phyloP scores from a whole-genome alignment of 352 stramenopile species.

The Phytophthora syringae region DNA sequence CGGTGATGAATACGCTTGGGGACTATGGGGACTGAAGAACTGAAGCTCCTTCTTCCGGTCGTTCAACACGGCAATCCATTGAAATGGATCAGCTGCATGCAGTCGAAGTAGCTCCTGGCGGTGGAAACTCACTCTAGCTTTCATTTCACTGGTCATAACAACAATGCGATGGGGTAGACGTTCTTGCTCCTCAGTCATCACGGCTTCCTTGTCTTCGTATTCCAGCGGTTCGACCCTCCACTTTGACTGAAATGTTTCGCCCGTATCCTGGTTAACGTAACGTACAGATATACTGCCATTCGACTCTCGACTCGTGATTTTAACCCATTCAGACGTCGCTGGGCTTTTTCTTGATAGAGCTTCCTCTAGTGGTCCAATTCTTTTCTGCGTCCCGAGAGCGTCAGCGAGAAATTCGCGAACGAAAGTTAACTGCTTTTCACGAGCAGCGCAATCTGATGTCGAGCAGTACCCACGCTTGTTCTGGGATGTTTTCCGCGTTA shows the following conservation, averaged over 20 bases:
- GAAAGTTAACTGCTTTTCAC: conserved; percentile 28
- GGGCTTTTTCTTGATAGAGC: conserved; percentile 42
- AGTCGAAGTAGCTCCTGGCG: conserved; percentile 20
- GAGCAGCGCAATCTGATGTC: background rate
- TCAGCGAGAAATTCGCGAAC: conserved; percentile 21
- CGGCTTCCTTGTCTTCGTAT: conserved; percentile 51
- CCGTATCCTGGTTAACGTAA: conserved; percentile 79
- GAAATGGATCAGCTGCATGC: conserved; percentile 41
- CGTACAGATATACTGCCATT: conserved; percentile 10
- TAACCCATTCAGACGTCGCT: conserved; percentile 71
- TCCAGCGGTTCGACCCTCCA: conserved; percentile 53
- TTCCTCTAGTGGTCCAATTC: conserved; percentile 28
- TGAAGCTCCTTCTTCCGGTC: conserved; percentile 58
- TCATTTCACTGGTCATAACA: conserved; percentile 43
- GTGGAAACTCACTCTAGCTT: conserved; percentile 17
- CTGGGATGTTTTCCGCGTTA: conserved; percentile 21
- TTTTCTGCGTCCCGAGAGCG: background rate
- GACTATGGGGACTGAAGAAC: conserved; percentile 52
- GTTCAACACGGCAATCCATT: conserved; percentile 71
- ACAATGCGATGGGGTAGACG: conserved; percentile 47
- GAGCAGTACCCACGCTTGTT: conserved; percentile 18
- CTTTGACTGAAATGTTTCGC: conserved; percentile 31
- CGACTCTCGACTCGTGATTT: conserved; percentile 25
- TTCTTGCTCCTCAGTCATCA: conserved; percentile 30
- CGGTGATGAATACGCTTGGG: conserved; percentile 14